Evolutionary conservation across 768 basidiomycete species (phyloP), one percentile per base, ranked within the genome.

Genomic region (Clathrus columnatus): DNA sequence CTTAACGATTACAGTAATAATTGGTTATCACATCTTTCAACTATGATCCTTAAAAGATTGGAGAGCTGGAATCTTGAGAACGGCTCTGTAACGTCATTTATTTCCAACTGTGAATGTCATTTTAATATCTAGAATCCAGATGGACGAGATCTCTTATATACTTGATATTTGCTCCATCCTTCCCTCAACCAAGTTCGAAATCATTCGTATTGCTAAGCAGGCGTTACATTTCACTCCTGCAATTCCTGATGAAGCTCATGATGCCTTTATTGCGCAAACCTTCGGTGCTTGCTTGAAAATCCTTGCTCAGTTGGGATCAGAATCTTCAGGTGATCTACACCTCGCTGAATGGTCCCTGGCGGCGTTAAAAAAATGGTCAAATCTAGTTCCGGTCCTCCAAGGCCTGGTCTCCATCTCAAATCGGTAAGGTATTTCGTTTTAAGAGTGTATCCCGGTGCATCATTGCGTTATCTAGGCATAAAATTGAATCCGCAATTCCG

Each of bases 201-300:
- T 36, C 7, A n/a, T 14, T 11, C 36, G 36, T 36, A 36, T 36
- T 2, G 36, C 36, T n/a, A n/a, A 36, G 11, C 14, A 36, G n/a
- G 18, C 27, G 29, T 46, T 27, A 17, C 30, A 44, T 21, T n/a
- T 29, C 24, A 28, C 32, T 78, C 0, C 57, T 84, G 10, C 72
- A 72, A 18, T 70, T 87, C 4, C 10, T 8, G 36, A 36, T 11
- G 14, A 36, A 36, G n/a, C n/a, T 8, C 14, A 36, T 11, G 36
- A 36, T n/a, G 4, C 36, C 7, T 14, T 36, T 36, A 4, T 36
- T 2, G 72, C 79, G 1, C 83, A 81, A 76, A 73, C 80, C 1
- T 60, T 87, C 16, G 80, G 81, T n/a, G 61, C 72, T n/a, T 85
- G 81, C 58, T 70, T 88, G 70, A 68, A 70, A 1, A 70, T 75